Evolutionary conservation across 2,329 filamentous ascomycete species (phyloP), one percentile per base, ranked within the genome.

Genomic region (Botrytis deweyae): DNA sequence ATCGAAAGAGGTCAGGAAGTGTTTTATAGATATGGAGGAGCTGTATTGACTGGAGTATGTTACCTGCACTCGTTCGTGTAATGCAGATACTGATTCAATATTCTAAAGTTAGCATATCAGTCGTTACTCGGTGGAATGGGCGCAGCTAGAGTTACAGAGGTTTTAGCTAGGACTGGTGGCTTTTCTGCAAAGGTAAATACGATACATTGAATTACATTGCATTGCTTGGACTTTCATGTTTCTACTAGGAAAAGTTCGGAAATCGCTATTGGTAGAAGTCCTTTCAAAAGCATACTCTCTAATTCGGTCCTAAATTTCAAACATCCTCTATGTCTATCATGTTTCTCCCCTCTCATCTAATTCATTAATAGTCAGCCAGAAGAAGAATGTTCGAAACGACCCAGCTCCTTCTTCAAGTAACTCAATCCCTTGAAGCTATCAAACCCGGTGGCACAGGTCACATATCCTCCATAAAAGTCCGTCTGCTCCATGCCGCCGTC

Each of bases 21-120:
- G 0, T 93, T 94, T 79, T 94, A 93, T 81, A 88, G 92, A 52
- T 95, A 94, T 81, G 91, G 89, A 29, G 89, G 89, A 0, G 88
- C 91, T 0, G 87, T 88, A 36, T 82, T 94, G 33, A 91, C 90
- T 12, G 89, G 84, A 16, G 85, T 85, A 79, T 78, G 82, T 29
- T 62, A 58, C 62, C 7, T 22, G n/a, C 58, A 10, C 18, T 10
- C 58, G 29, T 33, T 25, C 18, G n/a, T 42, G 38, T 20, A 20
- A 36, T 63, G 14, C 52, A 20, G 59, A 58, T 25, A n/a, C 46
- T 75, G 36, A 76, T 63, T 33, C 44, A n/a, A n/a, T 25, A 40
- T 64, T 55, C 12, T 8, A 49, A 59, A 80, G 79, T 74, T 63
- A 81, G 82, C 86, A 91, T 65, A 87, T 89, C 14, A 92, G 76